Evolutionary conservation across 208 protist species (phyloP), one percentile per base, ranked within the genome.

Genomic region (Leishmania guyanensis): DNA sequence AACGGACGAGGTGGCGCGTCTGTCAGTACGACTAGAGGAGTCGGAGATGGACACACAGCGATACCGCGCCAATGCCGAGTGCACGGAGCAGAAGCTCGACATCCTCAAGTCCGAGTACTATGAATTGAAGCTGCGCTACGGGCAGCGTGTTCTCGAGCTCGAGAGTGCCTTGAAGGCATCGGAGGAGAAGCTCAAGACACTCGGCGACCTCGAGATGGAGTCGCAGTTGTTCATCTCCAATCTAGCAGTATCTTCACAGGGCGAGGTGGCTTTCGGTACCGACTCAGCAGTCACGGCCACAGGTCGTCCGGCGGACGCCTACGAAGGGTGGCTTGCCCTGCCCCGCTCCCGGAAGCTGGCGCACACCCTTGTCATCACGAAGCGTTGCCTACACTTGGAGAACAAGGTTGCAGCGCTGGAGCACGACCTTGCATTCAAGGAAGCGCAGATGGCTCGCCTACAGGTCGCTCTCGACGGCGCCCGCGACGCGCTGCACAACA

Each of bases 101-200:
- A 97, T 97, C 66, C 83, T 97, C 0, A 97, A 97, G 79, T 89
- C 90, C 3, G 92, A 97, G 88, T 97, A 95, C 84, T 97, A 97
- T 77, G 94, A 97, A 74, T 74, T 96, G 50, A 95, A 94, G 74
- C 84, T 97, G 36, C 88, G 91, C 74, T 89, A 96, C 78, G 86
- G 79, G 14, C 94, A 97, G 85, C 92, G 92, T 22, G 84, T 93
- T 20, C 81, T 93, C 43, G 92, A 96, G 84, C 88, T 97, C 56
- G 92, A 97, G 81, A 80, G 80, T 43, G 86, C 87, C 22, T 77
- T 97, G n/a, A 86, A 78, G 46, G 89, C 90, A 0, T 84, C 92
- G 16, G 92, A 97, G 54, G 92, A 97, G 75, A 97, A 97, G 82
- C 65, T 97, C 22, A 94, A 96, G 79, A 89, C 86, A 20, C 80